Conservation (phyloP, 2,329 filamentous ascomycete genomes). For the Harringtonia lauricola region DNA sequence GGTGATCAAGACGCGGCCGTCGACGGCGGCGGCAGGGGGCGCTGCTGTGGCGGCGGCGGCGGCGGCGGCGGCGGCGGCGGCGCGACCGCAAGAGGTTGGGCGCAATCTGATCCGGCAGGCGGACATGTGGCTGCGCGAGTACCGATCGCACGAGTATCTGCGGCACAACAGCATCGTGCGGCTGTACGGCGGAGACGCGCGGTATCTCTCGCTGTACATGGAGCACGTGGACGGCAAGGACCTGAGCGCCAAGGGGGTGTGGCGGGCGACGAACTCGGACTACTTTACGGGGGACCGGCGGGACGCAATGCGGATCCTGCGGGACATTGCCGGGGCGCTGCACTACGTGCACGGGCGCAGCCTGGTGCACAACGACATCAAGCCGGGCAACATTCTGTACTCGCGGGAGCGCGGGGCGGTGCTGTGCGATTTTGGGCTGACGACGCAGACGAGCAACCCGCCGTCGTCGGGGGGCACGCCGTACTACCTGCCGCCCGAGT, state of each 20-base stretch:
- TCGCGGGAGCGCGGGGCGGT: constrained; percentile 46
- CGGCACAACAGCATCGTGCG: constrained; percentile 47
- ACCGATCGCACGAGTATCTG: constrained; percentile 42
- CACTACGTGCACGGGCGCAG: constrained; percentile 43
- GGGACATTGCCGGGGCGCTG: constrained; percentile 41
- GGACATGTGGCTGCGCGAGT: constrained; percentile 49
- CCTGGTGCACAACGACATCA: constrained; percentile 51
- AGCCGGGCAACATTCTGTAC: constrained; percentile 51
- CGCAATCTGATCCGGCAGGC: constrained; percentile 47
- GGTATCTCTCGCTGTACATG: constrained; percentile 50
- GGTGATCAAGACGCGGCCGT: constrained; percentile 42
- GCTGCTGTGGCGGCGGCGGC: too few relatives aligned
- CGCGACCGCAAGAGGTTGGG: constrained; percentile 38
- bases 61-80: constrained; percentile 17
- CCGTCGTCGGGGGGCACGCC: constrained; percentile 45
- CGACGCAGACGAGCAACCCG: constrained; percentile 33
- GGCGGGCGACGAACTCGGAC: constrained; percentile 36
- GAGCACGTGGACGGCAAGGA: constrained; percentile 48
- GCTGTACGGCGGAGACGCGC: constrained; percentile 47
- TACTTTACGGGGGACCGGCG: constrained; percentile 36
- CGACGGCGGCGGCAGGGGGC: too few relatives aligned
- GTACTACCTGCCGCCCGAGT: constrained; percentile 52
- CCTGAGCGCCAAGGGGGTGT: constrained; percentile 34
- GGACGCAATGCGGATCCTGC: constrained; percentile 41
- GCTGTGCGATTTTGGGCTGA: constrained; percentile 49